Percentiles rank a stretch among this genome's conserved stretches.
phyloP scores from a whole-genome alignment of 1,139 yeast genomes.

The Pichia sp. region DNA sequence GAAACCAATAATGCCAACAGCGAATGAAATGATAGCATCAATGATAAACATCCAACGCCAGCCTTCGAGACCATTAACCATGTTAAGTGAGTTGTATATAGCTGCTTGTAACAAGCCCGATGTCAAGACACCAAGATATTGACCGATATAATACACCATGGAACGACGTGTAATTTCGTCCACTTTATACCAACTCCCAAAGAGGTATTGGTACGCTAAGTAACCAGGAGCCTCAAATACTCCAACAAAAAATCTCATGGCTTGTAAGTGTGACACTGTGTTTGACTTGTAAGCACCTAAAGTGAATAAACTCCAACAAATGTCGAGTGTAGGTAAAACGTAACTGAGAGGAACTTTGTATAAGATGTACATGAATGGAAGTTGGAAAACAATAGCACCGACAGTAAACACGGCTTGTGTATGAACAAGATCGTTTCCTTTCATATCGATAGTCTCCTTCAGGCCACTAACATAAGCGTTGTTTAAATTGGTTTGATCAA shows the following conservation, averaged over 20 bases:
- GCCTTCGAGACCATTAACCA: slow-evolving; percentile 48
- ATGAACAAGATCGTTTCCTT: slow-evolving; percentile 59
- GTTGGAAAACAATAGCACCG: slow-evolving; percentile 48
- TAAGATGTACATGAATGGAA: slow-evolving; percentile 35
- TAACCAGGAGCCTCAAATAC: slow-evolving; percentile 56
- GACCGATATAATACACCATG: too few species aligned
- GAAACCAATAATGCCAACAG: slow-evolving; percentile 16
- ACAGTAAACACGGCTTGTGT: slow-evolving; percentile 50
- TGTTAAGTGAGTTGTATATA: slow-evolving; percentile 34
- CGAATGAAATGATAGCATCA: slow-evolving; percentile 56
- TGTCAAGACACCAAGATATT: slow-evolving; percentile 38
- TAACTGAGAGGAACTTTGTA: slow-evolving; percentile 44
- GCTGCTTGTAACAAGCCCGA: slow-evolving; percentile 37
- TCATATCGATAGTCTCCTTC: slow-evolving; percentile 50
- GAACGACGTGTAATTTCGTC: slow-evolving; percentile 38
- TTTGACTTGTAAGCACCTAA: slow-evolving; percentile 44
- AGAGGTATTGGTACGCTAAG: slow-evolving; percentile 51
- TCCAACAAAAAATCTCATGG: slow-evolving; percentile 54
- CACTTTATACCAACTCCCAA: slow-evolving; percentile 53
- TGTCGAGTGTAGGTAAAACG: slow-evolving; percentile 36
- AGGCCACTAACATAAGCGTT: slow-evolving; percentile 69
- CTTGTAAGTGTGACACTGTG: slow-evolving; percentile 34
- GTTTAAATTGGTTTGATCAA: slow-evolving; percentile 54
- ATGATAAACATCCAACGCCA: slow-evolving; percentile 80
- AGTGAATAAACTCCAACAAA: slow-evolving; percentile 62